phyloP scores from a whole-genome alignment of 331 rosid species.

The Pyrus hybrid region DNA sequence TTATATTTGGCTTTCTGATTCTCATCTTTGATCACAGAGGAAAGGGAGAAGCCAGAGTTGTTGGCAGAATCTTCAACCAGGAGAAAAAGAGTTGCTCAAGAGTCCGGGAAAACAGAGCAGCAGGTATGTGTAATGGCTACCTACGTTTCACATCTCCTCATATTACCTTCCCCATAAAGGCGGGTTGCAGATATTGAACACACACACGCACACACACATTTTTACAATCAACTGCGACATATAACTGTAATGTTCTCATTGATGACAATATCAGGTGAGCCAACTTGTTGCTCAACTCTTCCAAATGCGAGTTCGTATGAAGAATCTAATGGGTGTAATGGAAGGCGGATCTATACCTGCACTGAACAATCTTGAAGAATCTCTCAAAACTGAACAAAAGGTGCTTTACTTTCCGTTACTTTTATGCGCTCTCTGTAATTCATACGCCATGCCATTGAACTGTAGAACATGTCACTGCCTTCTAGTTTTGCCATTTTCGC shows the following conservation, averaged over 20 bases:
- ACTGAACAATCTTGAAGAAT: constrained; percentile 79
- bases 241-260: background rate
- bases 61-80: constrained; percentile 83
- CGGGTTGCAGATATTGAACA: background rate
- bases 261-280: constrained; percentile 53
- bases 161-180: background rate
- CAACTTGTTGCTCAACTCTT: constrained; percentile 89
- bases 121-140: constrained; percentile 42
- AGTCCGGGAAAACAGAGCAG: constrained; percentile 92
- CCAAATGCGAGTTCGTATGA: constrained; percentile 96
- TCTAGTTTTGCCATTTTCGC: background rate
- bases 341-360: constrained; percentile 82
- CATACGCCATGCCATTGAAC: background rate
- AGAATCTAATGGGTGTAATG: constrained; percentile 90
- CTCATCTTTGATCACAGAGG: constrained; percentile 58
- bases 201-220: too few relatives aligned
- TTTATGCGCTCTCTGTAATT: background rate
- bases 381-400: constrained; percentile 85
- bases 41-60: constrained; percentile 90
- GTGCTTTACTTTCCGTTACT: constrained; percentile 24
- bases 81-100: constrained; percentile 86
- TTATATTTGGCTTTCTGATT: background rate
- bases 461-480: background rate
- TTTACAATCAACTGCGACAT: background rate
- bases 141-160: background rate